phyloP scores from a whole-genome alignment of 371 early-diverging fungal genomes.

The Rhizopus sp. region DNA sequence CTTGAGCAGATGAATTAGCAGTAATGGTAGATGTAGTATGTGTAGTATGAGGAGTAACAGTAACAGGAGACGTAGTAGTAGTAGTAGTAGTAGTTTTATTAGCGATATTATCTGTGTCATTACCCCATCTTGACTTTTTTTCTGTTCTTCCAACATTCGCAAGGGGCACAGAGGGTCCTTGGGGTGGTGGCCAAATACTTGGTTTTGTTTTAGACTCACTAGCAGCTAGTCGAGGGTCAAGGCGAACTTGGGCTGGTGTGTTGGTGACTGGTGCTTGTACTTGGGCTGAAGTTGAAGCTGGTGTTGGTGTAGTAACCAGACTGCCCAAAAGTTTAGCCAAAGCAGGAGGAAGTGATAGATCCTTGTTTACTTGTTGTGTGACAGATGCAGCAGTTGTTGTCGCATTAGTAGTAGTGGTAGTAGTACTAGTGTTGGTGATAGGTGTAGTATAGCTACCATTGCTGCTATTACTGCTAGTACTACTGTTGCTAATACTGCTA shows the following conservation, averaged over 20 bases:
- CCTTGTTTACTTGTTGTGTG: conserved; percentile 2
- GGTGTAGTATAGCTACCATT: too few relatives aligned
- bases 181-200: background rate
- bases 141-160: conserved; percentile 4
- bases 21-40: conserved; percentile 13
- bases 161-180: conserved; percentile 10
- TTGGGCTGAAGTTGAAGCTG: background rate
- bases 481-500: too few relatives aligned
- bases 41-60: too few relatives aligned
- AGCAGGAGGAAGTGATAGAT: conserved; percentile 31
- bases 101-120: conserved; percentile 3
- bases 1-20: conserved; percentile 19
- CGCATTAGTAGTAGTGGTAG: conserved; percentile 1
- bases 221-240: conserved; percentile 11
- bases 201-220: conserved; percentile 8
- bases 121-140: conserved; percentile 24
- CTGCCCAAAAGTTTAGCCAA: conserved; percentile 40
- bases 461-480: too few relatives aligned
- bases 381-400: conserved; percentile 2
- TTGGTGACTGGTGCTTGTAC: background rate
- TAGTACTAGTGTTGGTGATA: too few relatives aligned
- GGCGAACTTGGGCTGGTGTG: conserved; percentile 4
- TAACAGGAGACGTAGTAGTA: conserved; percentile 1
- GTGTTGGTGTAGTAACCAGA: conserved; percentile 13
- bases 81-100: conserved; percentile 3